Evolutionary conservation across 1,139 yeast genomes (phyloP), one percentile per base, ranked within the genome.

Genomic region (Yamadazyma atmosphaerica): DNA sequence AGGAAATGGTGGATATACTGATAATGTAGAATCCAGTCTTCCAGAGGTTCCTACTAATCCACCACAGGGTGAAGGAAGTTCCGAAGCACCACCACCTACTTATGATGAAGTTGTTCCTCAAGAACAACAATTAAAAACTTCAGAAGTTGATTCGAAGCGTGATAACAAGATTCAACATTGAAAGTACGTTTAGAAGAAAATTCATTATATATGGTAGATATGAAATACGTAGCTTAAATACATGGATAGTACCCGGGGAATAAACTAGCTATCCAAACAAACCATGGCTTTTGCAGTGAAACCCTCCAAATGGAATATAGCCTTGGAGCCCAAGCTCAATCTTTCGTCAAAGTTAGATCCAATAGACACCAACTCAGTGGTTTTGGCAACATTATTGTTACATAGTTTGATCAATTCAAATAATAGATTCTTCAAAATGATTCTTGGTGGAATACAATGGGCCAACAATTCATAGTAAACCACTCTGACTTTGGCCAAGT

Each of bases 231-330:
- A n/a, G n/a, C n/a, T n/a, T n/a, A n/a, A n/a, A n/a, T n/a, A n/a
- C n/a, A n/a, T n/a, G n/a, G n/a, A n/a, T n/a, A n/a, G n/a, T n/a
- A n/a, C n/a, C n/a, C n/a, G n/a, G n/a, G n/a, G n/a, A n/a, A n/a
- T n/a, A n/a, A n/a, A 6, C 17, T 24, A 33, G 15, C 43, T 45
- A 29, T 61, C 60, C 27, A 80, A 53, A 4, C 72, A 69, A 31
- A 83, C 81, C 98, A 92, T 92, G 2, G 81, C 79, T 55, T 79
- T 84, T 1, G 98, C 97, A 13, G 86, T 79, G 58, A 88, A 92
- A 1, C 98, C 98, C 63, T 92, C 99, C 42, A 92, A 67, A 60
- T 92, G 99, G 62, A 88, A 92, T 12, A 92, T 92, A 32, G 92
- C 86, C 60, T 92, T 92, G 47, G 77, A 78, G 1, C 98, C 98